Evolutionary conservation across 441 rosid genomes (phyloP), one percentile per base, ranked within the genome.

Genomic region (Croton setiger): DNA sequence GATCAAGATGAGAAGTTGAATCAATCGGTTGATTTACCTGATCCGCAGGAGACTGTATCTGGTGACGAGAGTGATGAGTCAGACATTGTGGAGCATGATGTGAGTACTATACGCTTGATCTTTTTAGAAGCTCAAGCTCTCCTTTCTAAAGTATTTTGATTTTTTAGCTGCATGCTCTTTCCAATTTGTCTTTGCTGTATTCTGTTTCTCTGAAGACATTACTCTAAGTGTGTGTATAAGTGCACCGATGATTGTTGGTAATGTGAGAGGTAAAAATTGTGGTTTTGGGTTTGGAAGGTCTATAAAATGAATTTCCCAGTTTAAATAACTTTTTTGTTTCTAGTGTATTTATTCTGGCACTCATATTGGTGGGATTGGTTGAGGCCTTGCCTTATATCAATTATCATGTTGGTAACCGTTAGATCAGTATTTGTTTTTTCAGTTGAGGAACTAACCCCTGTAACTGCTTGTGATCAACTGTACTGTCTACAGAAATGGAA

Each of bases 21-120:
- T 41, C 65, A 75, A 74, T 64, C 70, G 60, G 77, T 66, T 63
- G 81, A 79, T 23, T 73, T 79, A 52, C 73, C 82, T 73, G 80
- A 75, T 39, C 45, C 75, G 55, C 83, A 64, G 67, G 91, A 80
- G 62, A 82, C 80, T 75, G 72, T 66, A 74, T 83, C 87, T 57
- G 88, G 76, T 53, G 84, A 93, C 74, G 97, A 90, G 67, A 83
- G 88, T 64, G 91, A 83, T 39, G 99, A 83, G 67, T 89, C 93
- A 39, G 97, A 89, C 77, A 79, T 85, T 65, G 72, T 88, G 75
- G 98, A 93, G 80, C 96, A 88, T 70, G 99, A 96, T 86, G 99
- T 96, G 68, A 90, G 98, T 85, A 56, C 69, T 75, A 67, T 66
- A 7, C 47, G 74, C 53, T 61, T 54, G 57, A 55, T 71, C 33